Evolutionary conservation across 257 asterid species (phyloP).

Genomic region (Solanum appendiculatum): DNA sequence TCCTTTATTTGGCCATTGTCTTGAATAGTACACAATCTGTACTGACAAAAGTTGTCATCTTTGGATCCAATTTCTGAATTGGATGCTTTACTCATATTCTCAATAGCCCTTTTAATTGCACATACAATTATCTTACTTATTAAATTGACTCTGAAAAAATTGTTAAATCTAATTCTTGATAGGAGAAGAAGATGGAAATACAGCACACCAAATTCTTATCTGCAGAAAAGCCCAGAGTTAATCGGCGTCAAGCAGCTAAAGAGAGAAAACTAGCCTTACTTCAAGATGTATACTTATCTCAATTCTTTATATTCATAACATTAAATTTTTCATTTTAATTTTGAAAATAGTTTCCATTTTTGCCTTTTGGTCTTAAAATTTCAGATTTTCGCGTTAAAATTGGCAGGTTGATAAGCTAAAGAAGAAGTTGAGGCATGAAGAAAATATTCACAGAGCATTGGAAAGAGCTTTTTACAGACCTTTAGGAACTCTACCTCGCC

Average conservation of each 20-base stretch:
- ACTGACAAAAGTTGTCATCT: neutral
- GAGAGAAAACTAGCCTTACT: conserved; percentile 66
- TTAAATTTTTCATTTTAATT: neutral
- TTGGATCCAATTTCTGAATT: conserved; percentile 3
- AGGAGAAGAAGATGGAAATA: conserved; percentile 54
- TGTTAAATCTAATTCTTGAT: conserved; percentile 14
- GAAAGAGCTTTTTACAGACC: conserved; percentile 83
- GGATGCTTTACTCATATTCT: conserved; percentile 3
- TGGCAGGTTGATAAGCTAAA: conserved; percentile 81
- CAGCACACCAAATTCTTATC: conserved; percentile 28
- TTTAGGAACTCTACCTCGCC: conserved; percentile 83
- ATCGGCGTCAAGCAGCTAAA: conserved; percentile 31
- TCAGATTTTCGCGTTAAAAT: neutral
- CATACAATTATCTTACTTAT: neutral
- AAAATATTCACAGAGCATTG: conserved; percentile 79
- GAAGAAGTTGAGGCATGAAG: conserved; percentile 79
- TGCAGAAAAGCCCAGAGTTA: conserved; percentile 22
- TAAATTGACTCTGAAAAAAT: neutral
- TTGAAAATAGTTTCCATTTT: neutral
- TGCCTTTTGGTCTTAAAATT: neutral
- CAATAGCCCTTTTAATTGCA: conserved; percentile 7
- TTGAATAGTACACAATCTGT: neutral
- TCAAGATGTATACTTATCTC: conserved; percentile 44
- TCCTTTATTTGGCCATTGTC: neutral
- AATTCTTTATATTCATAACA: neutral